Base-by-base conservation (phyloP, 768 basidiomycete genomes). In the Multifurca ochricompacta region DNA sequence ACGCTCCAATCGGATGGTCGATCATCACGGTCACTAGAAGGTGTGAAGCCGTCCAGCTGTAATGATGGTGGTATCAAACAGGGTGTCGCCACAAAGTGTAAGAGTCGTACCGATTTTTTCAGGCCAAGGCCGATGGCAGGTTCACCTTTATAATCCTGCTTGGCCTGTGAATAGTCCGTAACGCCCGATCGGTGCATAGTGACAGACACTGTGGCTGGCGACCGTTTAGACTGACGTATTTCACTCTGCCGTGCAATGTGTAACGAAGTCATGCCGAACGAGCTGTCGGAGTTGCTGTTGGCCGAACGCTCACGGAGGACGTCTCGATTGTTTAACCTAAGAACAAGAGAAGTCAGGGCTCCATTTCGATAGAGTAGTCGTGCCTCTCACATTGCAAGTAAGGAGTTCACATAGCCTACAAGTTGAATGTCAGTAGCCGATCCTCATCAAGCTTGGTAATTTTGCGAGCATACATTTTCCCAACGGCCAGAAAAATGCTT, bases 401-500 rank as follows among this genome's bases (percentile, higher is more conserved):
- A 62, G 1, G 76, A 77, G 58, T 78, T 79, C 19, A 78, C 75
- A 57, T 79, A 77, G 58, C 74, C 77, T 78, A 50, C 34, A 44
- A 46, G 51, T n/a, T n/a, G n/a, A 34, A 14, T n/a, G 23, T 59
- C 45, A 42, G 19, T 48, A 10, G 11, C n/a, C n/a, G n/a, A 43
- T 34, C 19, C 11, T 14, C 18, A 9, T 11, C 14, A 19, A n/a
- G 11, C 16, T 8, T 18, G 13, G 21, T 6, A 39, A 32, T 4
- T 31, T 9, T 14, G 13, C 21, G 3, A 18, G 59, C 74, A 55
- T 51, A 77, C 77, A 77, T 70, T 77, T 79, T 27, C 74, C 75
- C 42, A 75, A 64, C 21, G 75, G 57, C 76, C 76, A 79, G 64
- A 78, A 77, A 56, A 77, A 74, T 9, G 72, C 74, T 44, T 76